A percentile compares a stretch with the other conserved stretches of the same genome.
phyloP scores from a whole-genome alignment of 192 early-diverging fungal genomes.

The Podila horticola region DNA sequence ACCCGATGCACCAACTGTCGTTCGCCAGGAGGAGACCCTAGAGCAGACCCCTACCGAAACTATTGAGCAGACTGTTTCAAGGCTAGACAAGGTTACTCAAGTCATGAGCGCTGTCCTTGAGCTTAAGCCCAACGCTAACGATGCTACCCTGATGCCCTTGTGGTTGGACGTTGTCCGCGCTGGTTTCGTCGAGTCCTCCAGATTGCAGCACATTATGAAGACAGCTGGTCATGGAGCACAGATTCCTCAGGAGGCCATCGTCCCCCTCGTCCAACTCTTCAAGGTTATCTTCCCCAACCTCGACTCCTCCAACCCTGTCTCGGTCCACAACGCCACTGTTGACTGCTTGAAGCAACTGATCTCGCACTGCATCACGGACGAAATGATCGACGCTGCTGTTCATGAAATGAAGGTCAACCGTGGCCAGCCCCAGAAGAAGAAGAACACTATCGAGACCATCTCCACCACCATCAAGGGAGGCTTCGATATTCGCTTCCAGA shows the following conservation, averaged over 20 bases:
- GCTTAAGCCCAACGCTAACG: constrained; percentile 86
- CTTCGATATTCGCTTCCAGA: constrained; percentile 81
- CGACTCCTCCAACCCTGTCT: constrained; percentile 66
- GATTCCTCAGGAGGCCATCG: constrained; percentile 37
- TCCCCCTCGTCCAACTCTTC: constrained; percentile 58
- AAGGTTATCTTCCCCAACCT: constrained; percentile 72
- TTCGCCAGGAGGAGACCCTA: constrained; percentile 22
- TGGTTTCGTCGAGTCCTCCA: constrained; percentile 77
- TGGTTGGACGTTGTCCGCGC: constrained; percentile 87
- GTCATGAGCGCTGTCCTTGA: constrained; percentile 69
- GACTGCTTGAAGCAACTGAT: constrained; percentile 77
- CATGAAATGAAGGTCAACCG: constrained; percentile 46
- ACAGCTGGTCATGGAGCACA: constrained; percentile 22
- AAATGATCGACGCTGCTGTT: constrained; percentile 72
- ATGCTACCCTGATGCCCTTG: constrained; percentile 80
- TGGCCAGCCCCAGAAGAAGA: constrained; percentile 32
- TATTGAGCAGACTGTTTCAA: constrained; percentile 49
- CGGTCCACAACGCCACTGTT: constrained; percentile 70
- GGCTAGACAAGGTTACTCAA: constrained; percentile 63
- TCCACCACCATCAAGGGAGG: constrained; percentile 62
- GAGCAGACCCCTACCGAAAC: constrained; percentile 19
- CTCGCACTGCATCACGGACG: constrained; percentile 77
- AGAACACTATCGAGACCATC: constrained; percentile 58
- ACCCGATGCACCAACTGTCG: constrained; percentile 34
- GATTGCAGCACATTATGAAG: constrained; percentile 33